Conservation (phyloP, 768 basidiomycete species). For the Leccinum boreale region DNA sequence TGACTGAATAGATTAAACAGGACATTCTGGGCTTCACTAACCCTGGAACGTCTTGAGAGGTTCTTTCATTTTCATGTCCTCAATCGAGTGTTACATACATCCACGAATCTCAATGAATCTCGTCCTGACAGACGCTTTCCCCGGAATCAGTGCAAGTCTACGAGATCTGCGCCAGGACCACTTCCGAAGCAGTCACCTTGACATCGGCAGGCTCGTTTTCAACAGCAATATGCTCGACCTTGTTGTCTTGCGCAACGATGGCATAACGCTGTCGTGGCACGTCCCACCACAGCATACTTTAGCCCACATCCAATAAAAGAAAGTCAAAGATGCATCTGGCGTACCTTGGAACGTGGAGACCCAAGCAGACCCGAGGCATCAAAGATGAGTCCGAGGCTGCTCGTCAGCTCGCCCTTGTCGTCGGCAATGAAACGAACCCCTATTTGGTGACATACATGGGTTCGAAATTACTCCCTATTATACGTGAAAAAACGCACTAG, state of each 20-base stretch:
- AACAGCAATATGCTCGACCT: slow-evolving; percentile 50
- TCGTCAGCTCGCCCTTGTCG: slow-evolving; percentile 58
- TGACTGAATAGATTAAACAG: no score
- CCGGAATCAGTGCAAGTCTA: background rate
- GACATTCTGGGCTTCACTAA: no score
- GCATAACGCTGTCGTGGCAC: slow-evolving; percentile 44
- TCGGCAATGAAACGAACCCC: slow-evolving; percentile 64
- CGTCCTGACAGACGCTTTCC: background rate
- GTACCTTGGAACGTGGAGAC: slow-evolving; percentile 62
- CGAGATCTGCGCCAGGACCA: slow-evolving; percentile 37
- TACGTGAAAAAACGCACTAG: slow-evolving; percentile 36
- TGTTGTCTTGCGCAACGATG: slow-evolving; percentile 55
- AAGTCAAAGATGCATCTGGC: background rate
- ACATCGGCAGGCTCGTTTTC: slow-evolving; percentile 47
- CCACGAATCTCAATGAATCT: background rate
- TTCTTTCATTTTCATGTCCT: no score
- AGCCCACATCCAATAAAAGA: no score
- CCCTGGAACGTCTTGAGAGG: no score
- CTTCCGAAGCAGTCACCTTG: slow-evolving; percentile 51
- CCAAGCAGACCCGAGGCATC: slow-evolving; percentile 64
- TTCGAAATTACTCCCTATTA: slow-evolving; percentile 3
- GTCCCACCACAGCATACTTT: no score
- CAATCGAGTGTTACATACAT: background rate
- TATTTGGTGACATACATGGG: slow-evolving; percentile 16
- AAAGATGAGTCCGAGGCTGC: slow-evolving; percentile 55